Evolutionary conservation across 108 stramenopile species (phyloP).

Genomic region (Conticribra guillardii): DNA sequence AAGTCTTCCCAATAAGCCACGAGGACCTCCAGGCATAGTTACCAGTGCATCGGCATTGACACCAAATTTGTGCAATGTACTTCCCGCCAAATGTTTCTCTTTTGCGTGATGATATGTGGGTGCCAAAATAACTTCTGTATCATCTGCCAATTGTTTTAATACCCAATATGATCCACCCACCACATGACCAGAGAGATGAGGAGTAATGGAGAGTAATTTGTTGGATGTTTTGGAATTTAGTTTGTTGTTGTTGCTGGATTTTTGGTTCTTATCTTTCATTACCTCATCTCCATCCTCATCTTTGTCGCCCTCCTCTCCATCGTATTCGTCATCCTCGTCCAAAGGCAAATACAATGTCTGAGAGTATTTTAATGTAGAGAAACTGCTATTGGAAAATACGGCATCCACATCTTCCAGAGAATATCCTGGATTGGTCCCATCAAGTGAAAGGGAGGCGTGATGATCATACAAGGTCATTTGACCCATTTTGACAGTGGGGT

Average conservation of each 20-base stretch:
- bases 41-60: constrained; percentile 81
- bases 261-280: neutral
- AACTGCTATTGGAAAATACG: constrained; percentile 59
- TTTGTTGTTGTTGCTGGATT: constrained; percentile 12
- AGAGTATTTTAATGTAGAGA: constrained; percentile 89
- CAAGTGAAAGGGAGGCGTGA: constrained; percentile 77
- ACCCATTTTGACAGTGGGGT: constrained; percentile 96
- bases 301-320: neutral
- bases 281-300: neutral
- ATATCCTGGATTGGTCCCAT: constrained; percentile 73
- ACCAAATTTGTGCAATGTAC: constrained; percentile 76
- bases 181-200: constrained; percentile 87
- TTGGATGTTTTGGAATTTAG: constrained; percentile 2
- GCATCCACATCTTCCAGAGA: constrained; percentile 90
- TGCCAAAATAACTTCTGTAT: constrained; percentile 76
- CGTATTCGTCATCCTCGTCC: constrained; percentile 16
- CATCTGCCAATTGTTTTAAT: constrained; percentile 71
- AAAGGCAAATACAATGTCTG: constrained; percentile 71
- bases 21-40: constrained; percentile 76
- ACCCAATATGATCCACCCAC: constrained; percentile 87
- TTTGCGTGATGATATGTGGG: constrained; percentile 81
- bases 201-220: constrained; percentile 61
- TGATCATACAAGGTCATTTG: constrained; percentile 96
- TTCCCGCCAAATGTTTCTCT: constrained; percentile 83
- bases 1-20: constrained; percentile 59